Conservation (phyloP, 371 early-diverging fungal genomes). For the Rhizopus delemar region DNA sequence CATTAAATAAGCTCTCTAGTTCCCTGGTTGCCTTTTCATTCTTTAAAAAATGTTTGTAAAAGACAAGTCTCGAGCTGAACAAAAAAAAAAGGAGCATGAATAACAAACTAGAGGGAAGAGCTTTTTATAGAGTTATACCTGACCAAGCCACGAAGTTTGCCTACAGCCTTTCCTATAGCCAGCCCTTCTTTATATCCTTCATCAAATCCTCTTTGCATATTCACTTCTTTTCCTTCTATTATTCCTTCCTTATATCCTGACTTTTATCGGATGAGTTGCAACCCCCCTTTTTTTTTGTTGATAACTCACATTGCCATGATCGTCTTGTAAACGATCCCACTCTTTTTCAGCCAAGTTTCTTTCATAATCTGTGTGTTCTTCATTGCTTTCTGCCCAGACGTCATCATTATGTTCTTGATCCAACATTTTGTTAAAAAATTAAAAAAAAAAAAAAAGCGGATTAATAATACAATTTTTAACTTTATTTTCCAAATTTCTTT, state of each 20-base stretch:
- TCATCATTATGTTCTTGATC: slow-evolving; percentile 25
- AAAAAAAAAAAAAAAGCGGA: not conserved
- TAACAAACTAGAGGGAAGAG: not conserved
- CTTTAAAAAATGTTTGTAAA: slow-evolving; percentile 30
- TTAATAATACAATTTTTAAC: not conserved
- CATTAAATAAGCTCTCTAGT: slow-evolving; percentile 29
- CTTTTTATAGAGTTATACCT: slow-evolving; percentile 31
- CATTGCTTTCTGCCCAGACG: slow-evolving; percentile 54
- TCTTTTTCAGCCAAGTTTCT: slow-evolving; percentile 53
- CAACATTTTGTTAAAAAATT: not conserved
- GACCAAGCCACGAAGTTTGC: slow-evolving; percentile 52
- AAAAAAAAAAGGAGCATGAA: too few relatives aligned
- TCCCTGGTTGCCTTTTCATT: slow-evolving; percentile 24
- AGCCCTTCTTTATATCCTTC: slow-evolving; percentile 56
- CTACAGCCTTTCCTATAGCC: slow-evolving; percentile 46
- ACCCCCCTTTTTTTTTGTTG: not conserved
- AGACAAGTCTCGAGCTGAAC: slow-evolving; percentile 33
- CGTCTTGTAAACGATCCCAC: slow-evolving; percentile 56
- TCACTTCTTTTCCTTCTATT: slow-evolving; percentile 61
- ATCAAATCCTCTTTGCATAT: slow-evolving; percentile 68
- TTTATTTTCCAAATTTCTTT: too few relatives aligned
- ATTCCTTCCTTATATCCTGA: slow-evolving; percentile 69
- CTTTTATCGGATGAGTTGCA: slow-evolving; percentile 25
- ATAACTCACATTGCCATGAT: slow-evolving; percentile 57
- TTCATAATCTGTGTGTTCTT: slow-evolving; percentile 42